These are phyloP conservation scores for Macrocystidia cucumis DNA, from an alignment of 1,284 basidiomycete genomes.

Conservation along the genomic window DNA sequence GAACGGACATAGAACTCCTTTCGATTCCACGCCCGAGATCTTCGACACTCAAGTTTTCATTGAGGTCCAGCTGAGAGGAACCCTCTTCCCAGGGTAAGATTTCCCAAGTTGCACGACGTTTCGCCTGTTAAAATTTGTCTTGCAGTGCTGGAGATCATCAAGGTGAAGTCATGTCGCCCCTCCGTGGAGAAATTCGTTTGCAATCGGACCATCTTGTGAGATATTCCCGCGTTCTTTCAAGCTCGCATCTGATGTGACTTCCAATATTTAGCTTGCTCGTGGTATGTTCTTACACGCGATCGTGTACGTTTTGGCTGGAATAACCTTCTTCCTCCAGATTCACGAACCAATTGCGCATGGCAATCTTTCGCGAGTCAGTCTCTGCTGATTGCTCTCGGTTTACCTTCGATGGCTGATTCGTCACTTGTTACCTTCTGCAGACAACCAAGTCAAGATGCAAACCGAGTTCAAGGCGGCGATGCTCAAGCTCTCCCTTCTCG, in stretches of 20 bases:
- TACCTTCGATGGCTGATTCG: background rate
- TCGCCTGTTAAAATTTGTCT: background rate
- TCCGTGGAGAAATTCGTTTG: background rate
- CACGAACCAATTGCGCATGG: background rate
- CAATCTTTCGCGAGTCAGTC: background rate
- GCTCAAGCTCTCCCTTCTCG: conserved; percentile 24
- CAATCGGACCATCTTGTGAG: background rate
- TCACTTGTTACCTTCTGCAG: conserved; percentile 4
- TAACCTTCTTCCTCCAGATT: background rate
- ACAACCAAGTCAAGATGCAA: conserved; percentile 21
- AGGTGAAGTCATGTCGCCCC: background rate
- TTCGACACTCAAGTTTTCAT: background rate
- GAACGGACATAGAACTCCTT: background rate
- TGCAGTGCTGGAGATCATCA: background rate
- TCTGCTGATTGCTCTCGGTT: background rate
- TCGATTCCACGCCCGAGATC: background rate
- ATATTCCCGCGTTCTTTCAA: background rate
- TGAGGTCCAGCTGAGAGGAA: background rate
- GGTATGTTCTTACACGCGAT: background rate
- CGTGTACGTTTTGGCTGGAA: background rate
- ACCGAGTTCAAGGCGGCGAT: conserved; percentile 23
- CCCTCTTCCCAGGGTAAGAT: conserved; percentile 1
- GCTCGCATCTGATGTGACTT: background rate
- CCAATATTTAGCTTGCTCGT: background rate
- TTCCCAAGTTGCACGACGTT: background rate